Conservation (phyloP, 169 alveolate species). For the Eimeria zaria region DNA sequence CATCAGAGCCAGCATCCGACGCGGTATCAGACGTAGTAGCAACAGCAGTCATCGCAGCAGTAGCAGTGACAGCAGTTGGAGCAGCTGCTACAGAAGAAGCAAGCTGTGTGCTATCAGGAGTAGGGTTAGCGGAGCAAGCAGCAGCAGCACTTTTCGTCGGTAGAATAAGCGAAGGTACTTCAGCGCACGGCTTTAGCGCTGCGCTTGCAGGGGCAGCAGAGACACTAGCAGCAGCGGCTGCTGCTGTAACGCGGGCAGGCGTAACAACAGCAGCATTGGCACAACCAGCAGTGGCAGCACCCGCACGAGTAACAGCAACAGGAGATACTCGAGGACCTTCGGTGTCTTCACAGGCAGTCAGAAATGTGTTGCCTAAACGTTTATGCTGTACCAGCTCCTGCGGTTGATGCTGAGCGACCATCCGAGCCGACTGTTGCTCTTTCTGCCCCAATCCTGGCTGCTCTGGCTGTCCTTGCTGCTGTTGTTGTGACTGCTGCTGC, state of each 20-base stretch:
- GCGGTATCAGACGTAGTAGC: neutral
- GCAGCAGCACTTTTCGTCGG: neutral
- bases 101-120: neutral
- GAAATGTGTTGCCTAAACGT: neutral
- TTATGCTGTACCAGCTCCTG: neutral
- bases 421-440: neutral
- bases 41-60: neutral
- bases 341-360: constrained; percentile 28
- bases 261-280: neutral
- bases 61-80: constrained; percentile 1
- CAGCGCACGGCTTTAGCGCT: neutral
- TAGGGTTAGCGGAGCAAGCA: neutral
- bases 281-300: neutral
- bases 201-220: constrained; percentile 9
- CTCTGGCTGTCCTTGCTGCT: neutral
- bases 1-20: neutral
- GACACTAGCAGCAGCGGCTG: constrained; percentile 6
- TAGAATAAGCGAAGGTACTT: neutral
- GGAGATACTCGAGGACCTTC: neutral
- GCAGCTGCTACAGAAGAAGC: neutral
- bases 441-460: neutral
- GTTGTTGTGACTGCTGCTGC: neutral
- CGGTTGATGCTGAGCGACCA: neutral
- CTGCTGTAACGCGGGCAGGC: neutral
- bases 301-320: neutral